Evolutionary conservation across 148 eudicot species (phyloP).

Genomic region (Rhododendron vialii): DNA sequence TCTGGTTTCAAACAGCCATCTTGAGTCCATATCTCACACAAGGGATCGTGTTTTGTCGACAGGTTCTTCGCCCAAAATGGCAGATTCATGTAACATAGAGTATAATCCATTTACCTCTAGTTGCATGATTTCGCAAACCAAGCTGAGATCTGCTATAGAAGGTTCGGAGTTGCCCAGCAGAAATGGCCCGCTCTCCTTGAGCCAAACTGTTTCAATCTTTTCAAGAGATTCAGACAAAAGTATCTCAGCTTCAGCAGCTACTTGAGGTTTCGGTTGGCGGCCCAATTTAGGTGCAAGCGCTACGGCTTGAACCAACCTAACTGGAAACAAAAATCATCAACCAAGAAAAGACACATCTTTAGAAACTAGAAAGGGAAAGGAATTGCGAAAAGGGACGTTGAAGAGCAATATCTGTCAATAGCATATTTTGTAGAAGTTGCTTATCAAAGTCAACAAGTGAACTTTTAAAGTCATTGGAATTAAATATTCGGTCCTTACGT

Average conservation of each 20-base stretch:
- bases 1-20: background rate
- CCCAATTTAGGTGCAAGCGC: slow-evolving; percentile 54
- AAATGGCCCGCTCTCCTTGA: slow-evolving; percentile 56
- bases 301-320: slow-evolving; percentile 34
- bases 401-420: background rate
- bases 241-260: slow-evolving; percentile 58
- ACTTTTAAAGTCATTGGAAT: background rate
- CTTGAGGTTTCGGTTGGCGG: slow-evolving; percentile 33
- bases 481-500: slow-evolving; percentile 28
- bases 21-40: background rate
- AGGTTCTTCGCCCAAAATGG: background rate
- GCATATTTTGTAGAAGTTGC: background rate
- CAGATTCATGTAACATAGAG: background rate
- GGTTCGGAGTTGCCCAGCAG: slow-evolving; percentile 68
- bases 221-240: slow-evolving; percentile 50
- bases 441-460: background rate
- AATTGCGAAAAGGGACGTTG: background rate
- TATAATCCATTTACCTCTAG: slow-evolving; percentile 56
- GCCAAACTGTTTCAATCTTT: slow-evolving; percentile 63
- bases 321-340: slow-evolving; percentile 31
- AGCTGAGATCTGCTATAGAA: slow-evolving; percentile 81
- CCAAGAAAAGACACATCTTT: background rate
- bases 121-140: slow-evolving; percentile 88
- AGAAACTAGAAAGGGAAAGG: background rate
- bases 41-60: background rate